phyloP scores from a whole-genome alignment of 495 filamentous ascomycete species.

The Darksidea phi region DNA sequence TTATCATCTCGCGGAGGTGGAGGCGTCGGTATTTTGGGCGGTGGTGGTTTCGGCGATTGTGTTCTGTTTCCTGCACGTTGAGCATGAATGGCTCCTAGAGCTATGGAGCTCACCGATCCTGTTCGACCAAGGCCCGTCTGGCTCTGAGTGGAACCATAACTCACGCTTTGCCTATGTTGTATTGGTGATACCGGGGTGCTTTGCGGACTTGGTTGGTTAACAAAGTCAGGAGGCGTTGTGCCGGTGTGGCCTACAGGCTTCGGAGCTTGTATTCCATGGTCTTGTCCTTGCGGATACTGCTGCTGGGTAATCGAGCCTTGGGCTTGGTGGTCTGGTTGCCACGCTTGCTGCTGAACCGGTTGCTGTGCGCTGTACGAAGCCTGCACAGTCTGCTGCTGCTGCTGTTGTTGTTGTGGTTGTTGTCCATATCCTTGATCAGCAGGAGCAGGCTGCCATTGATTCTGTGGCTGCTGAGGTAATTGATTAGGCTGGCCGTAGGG shows the following conservation, averaged over 20 bases:
- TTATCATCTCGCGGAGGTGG: slow-evolving; percentile 7
- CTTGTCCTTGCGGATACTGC: slow-evolving; percentile 23
- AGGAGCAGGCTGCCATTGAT: slow-evolving; percentile 17
- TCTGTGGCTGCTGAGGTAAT: slow-evolving; percentile 15
- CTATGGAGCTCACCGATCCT: slow-evolving; percentile 33
- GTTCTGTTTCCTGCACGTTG: slow-evolving; percentile 12
- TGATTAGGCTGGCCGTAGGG: slow-evolving; percentile 16
- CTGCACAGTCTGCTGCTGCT: slow-evolving; percentile 12
- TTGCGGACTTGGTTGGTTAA: slow-evolving; percentile 21
- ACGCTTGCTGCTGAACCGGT: slow-evolving; percentile 17
- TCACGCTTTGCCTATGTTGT: slow-evolving; percentile 27
- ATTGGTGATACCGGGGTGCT: slow-evolving; percentile 34
- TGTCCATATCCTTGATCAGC: slow-evolving; percentile 22
- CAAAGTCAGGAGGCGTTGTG: slow-evolving; percentile 23
- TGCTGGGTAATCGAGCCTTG: slow-evolving; percentile 9
- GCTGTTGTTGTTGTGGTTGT: too few species aligned
- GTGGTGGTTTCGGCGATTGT: slow-evolving; percentile 12
- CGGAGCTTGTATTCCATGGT: slow-evolving; percentile 31
- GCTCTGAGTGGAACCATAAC: slow-evolving; percentile 9
- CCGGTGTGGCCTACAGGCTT: slow-evolving; percentile 30
- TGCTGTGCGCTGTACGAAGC: slow-evolving; percentile 5
- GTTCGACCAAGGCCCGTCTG: slow-evolving; percentile 16
- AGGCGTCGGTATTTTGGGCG: slow-evolving; percentile 10
- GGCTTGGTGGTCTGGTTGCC: slow-evolving; percentile 23
- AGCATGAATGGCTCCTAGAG: slow-evolving; percentile 14